Base-by-base conservation (phyloP, 192 early-diverging fungal genomes). In the Coemansia sp. region DNA sequence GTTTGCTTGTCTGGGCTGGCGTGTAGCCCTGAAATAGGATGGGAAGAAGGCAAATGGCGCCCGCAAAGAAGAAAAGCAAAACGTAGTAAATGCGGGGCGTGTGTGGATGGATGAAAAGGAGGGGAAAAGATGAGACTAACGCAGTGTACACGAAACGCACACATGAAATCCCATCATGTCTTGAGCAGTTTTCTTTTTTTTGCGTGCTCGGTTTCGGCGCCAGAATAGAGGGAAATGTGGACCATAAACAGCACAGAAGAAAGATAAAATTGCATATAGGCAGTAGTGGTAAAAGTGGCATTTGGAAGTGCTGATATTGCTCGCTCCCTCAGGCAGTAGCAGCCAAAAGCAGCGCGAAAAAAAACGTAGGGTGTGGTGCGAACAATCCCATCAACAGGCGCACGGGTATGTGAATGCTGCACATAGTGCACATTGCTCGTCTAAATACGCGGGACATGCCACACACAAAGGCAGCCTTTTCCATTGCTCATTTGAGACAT, bases 151-250 rank as follows among this genome's bases (percentile, higher is more conserved):
- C 48, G 48, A 50, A 18, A 50, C n/a, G n/a, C 6, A 18, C 48
- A 50, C 48, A 50, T 50, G 48, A 50, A 50, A 50, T 50, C 4
- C 19, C 48, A 18, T 18, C 48, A 50, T 50, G 48, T 16, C 48
- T 50, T 13, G 16, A 50, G 48, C 48, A 12, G 19, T 15, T 18
- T 32, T 32, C n/a, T 45, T 45, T 50, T 45, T 50, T 50, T 50
- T 50, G 48, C 48, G n/a, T 50, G 48, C n/a, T 50, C 48, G 16
- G 48, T 50, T 50, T 50, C 48, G 16, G 48, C 48, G n/a, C 48
- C 19, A 18, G 48, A 50, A 50, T 21, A 50, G 19, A 18, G 48
- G 1, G 48, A 50, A 18, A 7, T 32, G 32, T 32, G 32, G 32
- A 1, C 32, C 32, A 32, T 32, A 32, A 32, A 32, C 32, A 32